These are phyloP conservation scores for Fraxinus greggii DNA, from an alignment of 305 asterid species.

Conservation along the genomic window DNA sequence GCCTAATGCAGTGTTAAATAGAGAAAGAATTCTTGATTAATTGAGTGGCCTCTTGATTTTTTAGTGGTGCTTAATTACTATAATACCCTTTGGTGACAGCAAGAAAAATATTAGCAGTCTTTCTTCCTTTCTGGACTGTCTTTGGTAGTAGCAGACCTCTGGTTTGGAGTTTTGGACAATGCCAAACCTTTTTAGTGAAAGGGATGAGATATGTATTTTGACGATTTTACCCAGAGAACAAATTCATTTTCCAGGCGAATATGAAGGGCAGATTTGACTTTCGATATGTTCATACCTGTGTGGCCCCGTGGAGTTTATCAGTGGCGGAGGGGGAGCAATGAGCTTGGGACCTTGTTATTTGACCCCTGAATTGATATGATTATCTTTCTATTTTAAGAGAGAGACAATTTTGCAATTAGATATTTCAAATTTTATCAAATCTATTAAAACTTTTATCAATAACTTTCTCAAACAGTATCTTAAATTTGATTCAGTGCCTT, in stretches of 20 bases:
- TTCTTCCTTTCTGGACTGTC: constrained; percentile 25
- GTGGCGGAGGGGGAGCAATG: not conserved
- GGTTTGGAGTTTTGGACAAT: constrained; percentile 35
- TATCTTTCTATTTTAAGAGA: too few relatives aligned
- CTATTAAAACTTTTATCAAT: too few relatives aligned
- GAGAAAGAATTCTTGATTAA: constrained; percentile 17
- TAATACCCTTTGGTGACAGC: constrained; percentile 33
- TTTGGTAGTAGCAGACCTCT: constrained; percentile 30
- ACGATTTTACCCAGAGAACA: constrained; percentile 24
- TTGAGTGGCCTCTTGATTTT: not conserved
- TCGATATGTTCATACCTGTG: not conserved
- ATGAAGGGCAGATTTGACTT: not conserved
- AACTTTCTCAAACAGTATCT: too few relatives aligned
- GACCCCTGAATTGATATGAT: too few relatives aligned
- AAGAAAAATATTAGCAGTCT: constrained; percentile 15
- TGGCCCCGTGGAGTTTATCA: not conserved
- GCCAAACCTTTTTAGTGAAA: constrained; percentile 44
- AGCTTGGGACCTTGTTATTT: not conserved
- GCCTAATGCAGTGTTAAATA: constrained; percentile 34
- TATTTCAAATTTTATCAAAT: too few relatives aligned
- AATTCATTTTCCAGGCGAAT: not conserved
- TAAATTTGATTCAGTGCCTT: not conserved
- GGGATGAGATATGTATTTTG: constrained; percentile 27
- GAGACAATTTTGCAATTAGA: too few relatives aligned
- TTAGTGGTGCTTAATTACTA: constrained; percentile 22